Evolutionary conservation across 148 eudicot genomes (phyloP).

Genomic region (Rhododendron ovatum): DNA sequence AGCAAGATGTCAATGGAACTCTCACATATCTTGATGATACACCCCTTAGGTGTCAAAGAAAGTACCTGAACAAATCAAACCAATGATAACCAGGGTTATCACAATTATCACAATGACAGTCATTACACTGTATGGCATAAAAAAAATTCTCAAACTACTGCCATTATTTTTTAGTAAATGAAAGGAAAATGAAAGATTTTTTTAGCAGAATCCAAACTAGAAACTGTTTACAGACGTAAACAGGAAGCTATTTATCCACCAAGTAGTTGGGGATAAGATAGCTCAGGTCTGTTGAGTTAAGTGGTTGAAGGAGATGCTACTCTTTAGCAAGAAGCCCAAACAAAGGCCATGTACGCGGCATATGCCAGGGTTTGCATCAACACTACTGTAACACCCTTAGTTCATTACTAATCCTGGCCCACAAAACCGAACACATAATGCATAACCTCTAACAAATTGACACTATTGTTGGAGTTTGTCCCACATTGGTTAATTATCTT

Average conservation of each 20-base stretch:
- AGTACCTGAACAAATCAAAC: constrained; percentile 46
- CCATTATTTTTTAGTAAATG: background rate
- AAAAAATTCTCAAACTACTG: background rate
- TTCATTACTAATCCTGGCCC: background rate
- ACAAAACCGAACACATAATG: background rate
- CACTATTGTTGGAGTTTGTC: no score
- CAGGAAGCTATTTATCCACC: background rate
- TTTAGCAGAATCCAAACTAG: background rate
- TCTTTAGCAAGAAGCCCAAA: background rate
- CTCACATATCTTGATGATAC: constrained; percentile 82
- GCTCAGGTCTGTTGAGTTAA: background rate
- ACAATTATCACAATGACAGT: background rate
- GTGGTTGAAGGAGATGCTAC: background rate
- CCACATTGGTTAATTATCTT: no score
- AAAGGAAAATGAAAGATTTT: background rate
- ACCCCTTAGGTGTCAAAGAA: constrained; percentile 90
- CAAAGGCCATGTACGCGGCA: background rate
- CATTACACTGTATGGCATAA: background rate
- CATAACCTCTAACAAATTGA: background rate
- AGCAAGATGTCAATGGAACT: constrained; percentile 78
- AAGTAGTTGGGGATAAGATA: background rate
- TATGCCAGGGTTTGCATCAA: background rate
- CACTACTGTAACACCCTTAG: background rate
- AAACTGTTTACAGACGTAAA: background rate
- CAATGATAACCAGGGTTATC: background rate